phyloP scores from a whole-genome alignment of 1,139 yeast genomes.

The Arxiozyma slooffiae region DNA sequence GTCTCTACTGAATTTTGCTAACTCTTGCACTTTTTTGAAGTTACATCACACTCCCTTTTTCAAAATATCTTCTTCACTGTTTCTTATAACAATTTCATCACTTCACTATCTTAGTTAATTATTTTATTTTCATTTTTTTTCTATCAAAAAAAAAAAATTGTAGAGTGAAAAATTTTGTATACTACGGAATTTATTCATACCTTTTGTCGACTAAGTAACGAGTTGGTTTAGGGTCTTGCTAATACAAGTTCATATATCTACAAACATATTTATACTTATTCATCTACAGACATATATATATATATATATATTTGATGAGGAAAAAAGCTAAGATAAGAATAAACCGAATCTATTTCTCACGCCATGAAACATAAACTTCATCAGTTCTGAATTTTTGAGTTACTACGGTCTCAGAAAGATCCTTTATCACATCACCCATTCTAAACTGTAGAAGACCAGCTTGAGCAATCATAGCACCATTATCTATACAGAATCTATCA shows the following conservation, averaged over 20 bases:
- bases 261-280: conserved; percentile 18
- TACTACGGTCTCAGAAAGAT: conserved; percentile 65
- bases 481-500: conserved; percentile 92
- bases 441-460: conserved; percentile 86
- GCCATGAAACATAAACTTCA: conserved; percentile 85
- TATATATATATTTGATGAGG: background rate
- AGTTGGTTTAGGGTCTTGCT: conserved; percentile 30
- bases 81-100: background rate
- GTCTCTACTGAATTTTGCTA: background rate
- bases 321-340: background rate
- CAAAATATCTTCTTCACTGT: conserved; percentile 38
- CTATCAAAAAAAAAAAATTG: no score
- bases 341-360: conserved; percentile 35
- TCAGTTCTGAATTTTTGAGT: conserved; percentile 92
- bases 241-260: conserved; percentile 36
- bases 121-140: no score
- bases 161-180: conserved; percentile 38
- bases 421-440: conserved; percentile 57
- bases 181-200: background rate
- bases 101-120: conserved; percentile 30
- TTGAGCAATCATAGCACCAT: conserved; percentile 98
- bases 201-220: background rate
- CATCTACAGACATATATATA: conserved; percentile 35
- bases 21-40: background rate
- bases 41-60: conserved; percentile 28